Evolutionary conservation across 1,284 basidiomycete species (phyloP).

Genomic region (Xerocomus minutiporus): DNA sequence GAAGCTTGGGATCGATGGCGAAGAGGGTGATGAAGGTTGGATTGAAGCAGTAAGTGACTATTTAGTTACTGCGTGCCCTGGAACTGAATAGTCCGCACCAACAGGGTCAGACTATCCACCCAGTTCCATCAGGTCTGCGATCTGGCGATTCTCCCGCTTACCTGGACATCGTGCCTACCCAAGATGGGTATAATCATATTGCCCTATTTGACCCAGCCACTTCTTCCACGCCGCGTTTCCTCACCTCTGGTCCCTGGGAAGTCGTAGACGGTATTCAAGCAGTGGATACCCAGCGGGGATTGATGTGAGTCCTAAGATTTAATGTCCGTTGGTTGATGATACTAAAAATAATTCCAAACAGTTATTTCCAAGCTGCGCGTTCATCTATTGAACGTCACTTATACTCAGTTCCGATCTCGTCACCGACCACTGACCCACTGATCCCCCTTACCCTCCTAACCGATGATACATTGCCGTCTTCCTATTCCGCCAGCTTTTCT

Average conservation of each 20-base stretch:
- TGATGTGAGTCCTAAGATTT: conserved; percentile 56
- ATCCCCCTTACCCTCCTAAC: conserved; percentile 59
- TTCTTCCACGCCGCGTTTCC: conserved; percentile 66
- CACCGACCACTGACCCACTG: conserved; percentile 24
- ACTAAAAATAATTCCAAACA: conserved; percentile 33
- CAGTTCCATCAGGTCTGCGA: conserved; percentile 46
- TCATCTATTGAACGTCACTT: conserved; percentile 84
- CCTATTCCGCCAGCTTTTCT: conserved; percentile 72
- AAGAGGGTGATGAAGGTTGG: conserved; percentile 90
- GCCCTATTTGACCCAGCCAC: conserved; percentile 80
- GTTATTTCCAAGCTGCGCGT: conserved; percentile 86
- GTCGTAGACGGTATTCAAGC: conserved; percentile 72
- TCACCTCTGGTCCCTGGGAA: conserved; percentile 89
- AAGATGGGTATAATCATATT: conserved; percentile 83
- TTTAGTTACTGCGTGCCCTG: conserved; percentile 5
- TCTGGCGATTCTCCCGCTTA: conserved; percentile 57
- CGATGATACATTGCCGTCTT: conserved; percentile 56
- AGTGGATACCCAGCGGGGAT: conserved; percentile 61
- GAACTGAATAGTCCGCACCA: conserved; percentile 12
- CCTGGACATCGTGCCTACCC: conserved; percentile 79
- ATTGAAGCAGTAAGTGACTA: conserved; percentile 65
- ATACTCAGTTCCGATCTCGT: conserved; percentile 70
- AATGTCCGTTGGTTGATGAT: conserved; percentile 25
- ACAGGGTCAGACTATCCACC: conserved; percentile 59
- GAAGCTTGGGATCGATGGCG: conserved; percentile 72